Evolutionary conservation across 2,329 filamentous ascomycete genomes (phyloP), one percentile per base, ranked within the genome.

Genomic region (Fusarium napiforme): DNA sequence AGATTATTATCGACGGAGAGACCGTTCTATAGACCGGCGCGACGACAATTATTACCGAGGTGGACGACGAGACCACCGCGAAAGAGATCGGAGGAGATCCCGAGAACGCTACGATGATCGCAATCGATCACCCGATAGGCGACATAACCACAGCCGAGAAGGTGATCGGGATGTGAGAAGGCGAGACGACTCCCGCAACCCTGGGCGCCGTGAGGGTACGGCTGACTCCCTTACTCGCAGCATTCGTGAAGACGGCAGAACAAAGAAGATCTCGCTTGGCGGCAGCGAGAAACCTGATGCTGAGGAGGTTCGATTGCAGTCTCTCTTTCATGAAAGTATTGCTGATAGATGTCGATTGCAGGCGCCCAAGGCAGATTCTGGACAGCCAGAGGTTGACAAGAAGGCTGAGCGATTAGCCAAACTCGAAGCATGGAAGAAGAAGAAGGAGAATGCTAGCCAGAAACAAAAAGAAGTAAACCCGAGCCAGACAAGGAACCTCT

Each of bases 371-470:
- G 37, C 87, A 62, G 80, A 86, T 60, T 83, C 85, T 49, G 82
- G 83, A 23, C 90, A 90, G 77, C 86, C 89, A 36, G 93, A 94
- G 77, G 89, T 90, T 69, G 91, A 94, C 56, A 94, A 83, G 62
- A 94, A 95, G 81, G 93, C 92, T 56, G 93, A 96, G 81, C 87
- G 93, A 71, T 86, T 95, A 47, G 93, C 93, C 34, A 95, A 94
- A 80, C 84, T 97, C 34, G 93, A 96, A 81, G 93, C 93, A 64
- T 97, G 95, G 95, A 97, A 97, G 84, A 93, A 94, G 82, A 96
- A 95, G 83, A 92, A 94, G 80, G 93, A 94, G 73, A 90, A 91
- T 79, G 92, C 92, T 75, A 92, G 92, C 76, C 89, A 88, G 71
- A 93, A 93, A 80, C 90, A 93, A 79, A 91, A 90, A 78, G 89